These are phyloP conservation scores for Claviceps purpurea DNA, from an alignment of 2,329 filamentous ascomycete species.

Conservation along the genomic window DNA sequence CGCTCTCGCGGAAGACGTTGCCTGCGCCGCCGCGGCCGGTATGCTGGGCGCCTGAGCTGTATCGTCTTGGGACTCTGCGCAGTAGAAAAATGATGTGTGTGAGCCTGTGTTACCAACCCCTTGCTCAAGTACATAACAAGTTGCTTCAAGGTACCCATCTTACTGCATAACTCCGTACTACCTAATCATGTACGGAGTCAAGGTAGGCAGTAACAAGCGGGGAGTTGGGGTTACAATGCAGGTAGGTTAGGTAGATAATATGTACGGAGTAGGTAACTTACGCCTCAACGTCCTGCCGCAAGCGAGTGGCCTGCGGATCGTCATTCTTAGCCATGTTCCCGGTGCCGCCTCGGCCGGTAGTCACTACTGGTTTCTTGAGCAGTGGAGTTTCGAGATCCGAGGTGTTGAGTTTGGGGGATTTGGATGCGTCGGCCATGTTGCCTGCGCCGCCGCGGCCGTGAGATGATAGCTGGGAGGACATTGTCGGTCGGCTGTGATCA, in stretches of 20 bases:
- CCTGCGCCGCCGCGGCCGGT: conserved; percentile 64
- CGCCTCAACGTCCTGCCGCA: conserved; percentile 71
- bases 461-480: conserved; percentile 34
- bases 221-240: not conserved
- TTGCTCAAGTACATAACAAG: too few species aligned
- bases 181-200: too few species aligned
- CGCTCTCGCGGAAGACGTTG: conserved; percentile 46
- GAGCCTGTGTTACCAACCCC: not conserved
- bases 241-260: not conserved
- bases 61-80: conserved; percentile 38
- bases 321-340: conserved; percentile 74
- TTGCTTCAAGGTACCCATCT: too few species aligned
- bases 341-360: conserved; percentile 76
- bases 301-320: conserved; percentile 60
- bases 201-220: not conserved
- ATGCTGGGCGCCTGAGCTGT: conserved; percentile 47
- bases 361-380: conserved; percentile 72
- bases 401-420: conserved; percentile 38
- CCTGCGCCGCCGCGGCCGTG: conserved; percentile 70
- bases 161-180: too few species aligned
- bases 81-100: not conserved
- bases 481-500: not conserved
- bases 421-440: conserved; percentile 48
- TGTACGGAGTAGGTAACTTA: conserved; percentile 23
- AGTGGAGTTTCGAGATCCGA: conserved; percentile 67